Evolutionary conservation across 768 basidiomycete species (phyloP).

Genomic region (Boletus vinaceobasis): DNA sequence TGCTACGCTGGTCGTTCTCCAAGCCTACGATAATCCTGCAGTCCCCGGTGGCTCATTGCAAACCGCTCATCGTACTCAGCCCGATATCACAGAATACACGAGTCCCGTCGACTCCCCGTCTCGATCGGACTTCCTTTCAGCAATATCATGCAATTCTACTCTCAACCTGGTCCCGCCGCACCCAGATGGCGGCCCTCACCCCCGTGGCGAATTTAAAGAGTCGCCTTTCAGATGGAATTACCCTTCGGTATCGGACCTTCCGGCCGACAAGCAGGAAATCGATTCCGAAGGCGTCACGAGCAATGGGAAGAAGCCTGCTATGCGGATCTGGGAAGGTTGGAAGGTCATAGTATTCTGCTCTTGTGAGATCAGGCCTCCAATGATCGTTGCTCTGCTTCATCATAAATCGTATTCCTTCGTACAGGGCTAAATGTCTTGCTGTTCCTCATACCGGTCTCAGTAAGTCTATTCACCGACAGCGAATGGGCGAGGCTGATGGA

Average conservation of each 20-base stretch:
- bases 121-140: constrained; percentile 23
- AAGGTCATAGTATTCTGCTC: constrained; percentile 51
- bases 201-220: constrained; percentile 22
- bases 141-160: constrained; percentile 22
- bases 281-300: not conserved
- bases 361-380: constrained; percentile 38
- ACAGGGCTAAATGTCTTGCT: constrained; percentile 71
- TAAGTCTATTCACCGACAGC: constrained; percentile 30
- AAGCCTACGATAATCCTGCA: constrained; percentile 19
- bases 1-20: constrained; percentile 28
- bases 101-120: constrained; percentile 14
- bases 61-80: not conserved
- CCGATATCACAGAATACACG: constrained; percentile 1
- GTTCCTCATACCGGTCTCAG: constrained; percentile 64
- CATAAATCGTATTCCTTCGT: not conserved
- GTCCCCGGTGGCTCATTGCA: not conserved
- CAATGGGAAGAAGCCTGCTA: constrained; percentile 5
- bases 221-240: constrained; percentile 33
- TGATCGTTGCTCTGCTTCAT: not conserved
- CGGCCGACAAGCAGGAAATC: constrained; percentile 6
- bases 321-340: constrained; percentile 48
- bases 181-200: constrained; percentile 1
- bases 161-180: constrained; percentile 23
- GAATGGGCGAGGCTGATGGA: not conserved
- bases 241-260: constrained; percentile 20